Evolutionary conservation across 345 rosid genomes (phyloP), one percentile per base, ranked within the genome.

Genomic region (Populus nigra): DNA sequence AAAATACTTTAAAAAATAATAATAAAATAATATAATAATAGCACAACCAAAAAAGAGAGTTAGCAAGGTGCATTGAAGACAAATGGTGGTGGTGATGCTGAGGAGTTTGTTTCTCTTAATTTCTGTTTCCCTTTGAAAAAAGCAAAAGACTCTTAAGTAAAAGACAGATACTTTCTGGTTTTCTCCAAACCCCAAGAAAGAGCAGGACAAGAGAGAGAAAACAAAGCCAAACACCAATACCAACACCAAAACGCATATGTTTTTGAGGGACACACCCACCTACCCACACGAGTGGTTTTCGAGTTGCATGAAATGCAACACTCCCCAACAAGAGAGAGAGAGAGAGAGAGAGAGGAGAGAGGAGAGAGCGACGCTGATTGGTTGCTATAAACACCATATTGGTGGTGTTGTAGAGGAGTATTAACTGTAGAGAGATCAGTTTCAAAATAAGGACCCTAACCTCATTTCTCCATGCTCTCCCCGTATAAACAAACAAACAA

Each of bases 281-380:
- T 70, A 75, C 89, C 90, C 94, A 81, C 94, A 90, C 94, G 94
- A 86, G 91, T 84, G 89, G 83, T 43, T 88, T 88, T 86, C 81
- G 80, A 71, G 38, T 80, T 86, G 76, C 87, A 77, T 81, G 79
- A 77, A 71, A 71, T 8, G 20, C 23, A 23, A 29, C 69, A 5
- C 5, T 4, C 1, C 65, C 65, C 68, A 43, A 25, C 73, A 23
- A 27, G 16, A 70, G 6, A 45, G 59, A 70, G 53, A 45, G 43
- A 27, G 63, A 57, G 63, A n/a, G 16, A 70, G 15, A 70, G 73
- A 70, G 50, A 43, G 25, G 62, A 57, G 62, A 25, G 25, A 38
- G 41, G 13, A 69, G 73, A 69, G 49, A 43, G 23, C 15, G 62
- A 8, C 11, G 41, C 41, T 38, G 41, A 38, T 38, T 38, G 1